Evolutionary conservation across 2,329 filamentous ascomycete genomes (phyloP).

Genomic region (Geosmithia morbida): DNA sequence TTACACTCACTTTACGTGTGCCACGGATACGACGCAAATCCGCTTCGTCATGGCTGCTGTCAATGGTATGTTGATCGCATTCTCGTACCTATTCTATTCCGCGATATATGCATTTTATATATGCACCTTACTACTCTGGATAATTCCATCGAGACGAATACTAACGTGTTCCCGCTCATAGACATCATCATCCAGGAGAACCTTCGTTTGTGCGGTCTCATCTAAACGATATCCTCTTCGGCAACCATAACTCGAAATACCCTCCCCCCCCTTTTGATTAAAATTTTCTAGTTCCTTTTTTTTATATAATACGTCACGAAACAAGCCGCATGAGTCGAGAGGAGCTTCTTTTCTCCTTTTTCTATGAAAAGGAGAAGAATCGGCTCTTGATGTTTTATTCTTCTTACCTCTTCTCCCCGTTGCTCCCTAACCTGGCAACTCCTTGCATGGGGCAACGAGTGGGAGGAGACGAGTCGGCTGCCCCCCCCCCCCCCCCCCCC

Average conservation of each 20-base stretch:
- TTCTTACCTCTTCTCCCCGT: background rate
- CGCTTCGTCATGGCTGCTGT: slow-evolving; percentile 99
- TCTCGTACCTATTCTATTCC: background rate
- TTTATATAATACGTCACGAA: slow-evolving; percentile 17
- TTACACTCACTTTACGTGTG: slow-evolving; percentile 98
- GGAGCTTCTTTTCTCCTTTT: slow-evolving; percentile 9
- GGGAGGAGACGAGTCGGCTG: background rate
- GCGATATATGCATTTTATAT: no score
- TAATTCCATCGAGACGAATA: slow-evolving; percentile 36
- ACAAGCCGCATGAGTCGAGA: slow-evolving; percentile 19
- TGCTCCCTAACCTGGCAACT: background rate
- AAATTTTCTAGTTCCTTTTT: slow-evolving; percentile 3
- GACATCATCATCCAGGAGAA: slow-evolving; percentile 99
- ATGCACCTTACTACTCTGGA: no score
- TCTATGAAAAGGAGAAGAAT: background rate
- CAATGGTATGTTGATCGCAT: slow-evolving; percentile 56
- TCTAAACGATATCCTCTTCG: slow-evolving; percentile 45
- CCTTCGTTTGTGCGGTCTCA: slow-evolving; percentile 88
- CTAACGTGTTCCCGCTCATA: slow-evolving; percentile 21
- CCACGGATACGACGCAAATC: slow-evolving; percentile 97
- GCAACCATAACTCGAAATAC: slow-evolving; percentile 23
- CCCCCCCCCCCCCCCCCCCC: background rate
- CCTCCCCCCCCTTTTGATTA: slow-evolving; percentile 21
- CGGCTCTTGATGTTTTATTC: slow-evolving; percentile 20
- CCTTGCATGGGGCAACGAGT: background rate